phyloP scores from a whole-genome alignment of 2,329 filamentous ascomycete genomes.

The Stagonosporopsis chrysanthemi region DNA sequence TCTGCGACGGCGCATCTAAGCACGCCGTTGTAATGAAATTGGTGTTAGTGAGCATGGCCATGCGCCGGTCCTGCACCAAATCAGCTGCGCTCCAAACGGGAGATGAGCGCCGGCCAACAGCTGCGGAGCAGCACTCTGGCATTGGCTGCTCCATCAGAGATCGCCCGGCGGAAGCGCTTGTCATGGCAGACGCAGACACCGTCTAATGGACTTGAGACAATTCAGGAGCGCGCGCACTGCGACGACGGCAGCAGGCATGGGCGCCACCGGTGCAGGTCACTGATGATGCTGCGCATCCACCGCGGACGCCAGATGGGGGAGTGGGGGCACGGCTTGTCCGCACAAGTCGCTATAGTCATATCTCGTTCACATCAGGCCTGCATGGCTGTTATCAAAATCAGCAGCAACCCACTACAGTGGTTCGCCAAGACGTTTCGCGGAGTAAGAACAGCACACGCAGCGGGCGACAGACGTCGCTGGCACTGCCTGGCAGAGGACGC shows the following conservation, averaged over 20 bases:
- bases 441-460: conserved; percentile 32
- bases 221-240: conserved; percentile 18
- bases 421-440: conserved; percentile 39
- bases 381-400: conserved; percentile 44
- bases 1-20: conserved; percentile 12
- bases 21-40: conserved; percentile 9
- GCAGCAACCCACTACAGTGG: conserved; percentile 36
- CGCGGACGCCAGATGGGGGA: conserved; percentile 18
- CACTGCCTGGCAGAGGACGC: background rate
- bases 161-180: conserved; percentile 17
- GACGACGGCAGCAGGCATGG: conserved; percentile 12
- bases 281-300: conserved; percentile 7
- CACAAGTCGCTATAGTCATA: conserved; percentile 40
- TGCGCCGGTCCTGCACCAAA: conserved; percentile 18
- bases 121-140: conserved; percentile 18
- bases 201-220: conserved; percentile 19
- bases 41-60: conserved; percentile 6
- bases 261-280: background rate
- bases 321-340: conserved; percentile 28
- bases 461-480: conserved; percentile 23
- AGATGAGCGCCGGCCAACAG: conserved; percentile 17
- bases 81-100: conserved; percentile 13
- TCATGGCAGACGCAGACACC: conserved; percentile 18
- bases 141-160: conserved; percentile 31
- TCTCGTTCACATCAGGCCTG: conserved; percentile 41